Conservation (phyloP, 352 stramenopile species). For the Phytophthora citricola region DNA sequence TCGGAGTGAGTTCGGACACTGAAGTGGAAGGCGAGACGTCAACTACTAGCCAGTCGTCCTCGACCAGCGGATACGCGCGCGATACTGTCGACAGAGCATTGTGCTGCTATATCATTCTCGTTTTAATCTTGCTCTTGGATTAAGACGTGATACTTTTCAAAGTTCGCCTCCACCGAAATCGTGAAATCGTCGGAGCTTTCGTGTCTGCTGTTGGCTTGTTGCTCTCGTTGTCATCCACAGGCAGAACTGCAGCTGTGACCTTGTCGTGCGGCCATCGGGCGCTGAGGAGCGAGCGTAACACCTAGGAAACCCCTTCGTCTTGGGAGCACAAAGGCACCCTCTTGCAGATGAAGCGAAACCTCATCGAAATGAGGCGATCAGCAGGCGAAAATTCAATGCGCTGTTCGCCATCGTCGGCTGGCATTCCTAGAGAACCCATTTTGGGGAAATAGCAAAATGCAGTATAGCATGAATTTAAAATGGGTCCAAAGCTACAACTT, state of each 20-base stretch:
- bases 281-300: not conserved
- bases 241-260: not conserved
- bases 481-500: too few relatives aligned
- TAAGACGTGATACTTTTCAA: slow-evolving; percentile 5
- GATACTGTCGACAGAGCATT: slow-evolving; percentile 4
- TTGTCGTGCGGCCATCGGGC: slow-evolving; percentile 13
- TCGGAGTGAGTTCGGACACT: slow-evolving; percentile 21
- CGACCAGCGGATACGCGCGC: slow-evolving; percentile 6
- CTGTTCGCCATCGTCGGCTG: slow-evolving; percentile 13
- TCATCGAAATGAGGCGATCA: slow-evolving; percentile 21
- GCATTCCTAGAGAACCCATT: too few relatives aligned
- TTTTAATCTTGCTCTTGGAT: slow-evolving; percentile 22
- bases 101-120: not conserved
- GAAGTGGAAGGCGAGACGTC: slow-evolving; percentile 1
- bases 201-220: too few relatives aligned
- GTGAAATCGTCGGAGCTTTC: too few relatives aligned
- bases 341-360: slow-evolving; percentile 5
- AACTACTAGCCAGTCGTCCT: slow-evolving; percentile 8
- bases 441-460: too few relatives aligned
- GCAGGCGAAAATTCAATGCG: not conserved
- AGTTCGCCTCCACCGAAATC: too few relatives aligned
- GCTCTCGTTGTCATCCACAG: too few relatives aligned
- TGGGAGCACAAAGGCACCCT: not conserved
- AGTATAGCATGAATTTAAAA: not conserved
- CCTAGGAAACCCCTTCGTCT: not conserved